Evolutionary conservation across 1,139 yeast species (phyloP).

Genomic region (Blastobotrys proliferans): DNA sequence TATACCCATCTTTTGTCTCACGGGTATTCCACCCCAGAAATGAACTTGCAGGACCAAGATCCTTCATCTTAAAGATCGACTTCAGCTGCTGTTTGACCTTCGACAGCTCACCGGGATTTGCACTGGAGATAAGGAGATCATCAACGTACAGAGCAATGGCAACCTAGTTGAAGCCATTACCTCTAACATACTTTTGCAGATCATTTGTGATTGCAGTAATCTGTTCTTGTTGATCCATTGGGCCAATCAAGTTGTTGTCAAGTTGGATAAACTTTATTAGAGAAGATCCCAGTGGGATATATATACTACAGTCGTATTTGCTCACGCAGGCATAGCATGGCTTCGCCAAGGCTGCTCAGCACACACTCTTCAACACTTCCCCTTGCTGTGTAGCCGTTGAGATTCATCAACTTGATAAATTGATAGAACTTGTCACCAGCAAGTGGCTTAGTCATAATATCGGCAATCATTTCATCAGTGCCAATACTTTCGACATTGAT

Average conservation of each 20-base stretch:
- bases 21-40: background rate
- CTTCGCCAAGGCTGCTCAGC: no score
- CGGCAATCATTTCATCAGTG: conserved; percentile 4
- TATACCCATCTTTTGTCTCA: background rate
- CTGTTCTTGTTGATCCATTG: no score
- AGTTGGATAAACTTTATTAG: no score
- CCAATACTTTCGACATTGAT: background rate
- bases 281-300: no score
- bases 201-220: background rate
- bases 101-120: background rate
- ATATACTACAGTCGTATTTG: no score
- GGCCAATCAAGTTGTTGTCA: no score
- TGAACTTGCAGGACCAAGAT: background rate
- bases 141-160: conserved; percentile 1
- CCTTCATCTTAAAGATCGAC: background rate
- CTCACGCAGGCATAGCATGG: no score
- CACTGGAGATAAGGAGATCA: background rate
- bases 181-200: background rate
- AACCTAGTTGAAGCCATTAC: background rate
- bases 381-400: no score
- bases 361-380: no score
- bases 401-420: background rate
- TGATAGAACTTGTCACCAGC: background rate
- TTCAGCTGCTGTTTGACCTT: background rate
- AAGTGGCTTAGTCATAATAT: conserved; percentile 1